Conservation (phyloP, 257 asterid genomes). For the Nicotiana attenuata region DNA sequence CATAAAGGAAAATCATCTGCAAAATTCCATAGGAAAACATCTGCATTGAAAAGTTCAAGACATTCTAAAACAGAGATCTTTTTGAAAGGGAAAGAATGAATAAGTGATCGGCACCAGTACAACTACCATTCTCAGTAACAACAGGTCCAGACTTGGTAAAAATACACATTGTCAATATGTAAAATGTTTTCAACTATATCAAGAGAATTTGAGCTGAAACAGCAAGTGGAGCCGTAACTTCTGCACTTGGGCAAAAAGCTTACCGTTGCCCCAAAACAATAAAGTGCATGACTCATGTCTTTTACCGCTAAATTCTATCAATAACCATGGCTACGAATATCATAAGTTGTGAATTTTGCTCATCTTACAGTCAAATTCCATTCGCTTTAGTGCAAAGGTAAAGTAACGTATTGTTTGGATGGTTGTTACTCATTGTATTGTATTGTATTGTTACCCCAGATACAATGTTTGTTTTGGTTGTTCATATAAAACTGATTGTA, state of each 20-base stretch:
- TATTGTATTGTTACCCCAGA: no score
- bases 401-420: no score
- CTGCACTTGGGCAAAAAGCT: neutral
- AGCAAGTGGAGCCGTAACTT: neutral
- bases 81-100: no score
- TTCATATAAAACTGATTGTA: no score
- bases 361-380: neutral
- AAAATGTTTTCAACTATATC: neutral
- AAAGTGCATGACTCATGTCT: neutral
- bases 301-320: neutral
- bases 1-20: no score
- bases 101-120: neutral
- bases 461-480: no score
- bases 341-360: neutral
- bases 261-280: neutral
- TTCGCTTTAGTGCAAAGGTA: neutral
- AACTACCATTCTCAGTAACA: neutral
- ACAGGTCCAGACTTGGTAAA: neutral
- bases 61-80: neutral
- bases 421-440: no score
- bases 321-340: neutral
- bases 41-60: neutral
- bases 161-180: neutral
- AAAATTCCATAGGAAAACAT: neutral
- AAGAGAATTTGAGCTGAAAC: neutral